Evolutionary conservation across 2,329 filamentous ascomycete species (phyloP).

Genomic region (Rhynchosporium graminicola): DNA sequence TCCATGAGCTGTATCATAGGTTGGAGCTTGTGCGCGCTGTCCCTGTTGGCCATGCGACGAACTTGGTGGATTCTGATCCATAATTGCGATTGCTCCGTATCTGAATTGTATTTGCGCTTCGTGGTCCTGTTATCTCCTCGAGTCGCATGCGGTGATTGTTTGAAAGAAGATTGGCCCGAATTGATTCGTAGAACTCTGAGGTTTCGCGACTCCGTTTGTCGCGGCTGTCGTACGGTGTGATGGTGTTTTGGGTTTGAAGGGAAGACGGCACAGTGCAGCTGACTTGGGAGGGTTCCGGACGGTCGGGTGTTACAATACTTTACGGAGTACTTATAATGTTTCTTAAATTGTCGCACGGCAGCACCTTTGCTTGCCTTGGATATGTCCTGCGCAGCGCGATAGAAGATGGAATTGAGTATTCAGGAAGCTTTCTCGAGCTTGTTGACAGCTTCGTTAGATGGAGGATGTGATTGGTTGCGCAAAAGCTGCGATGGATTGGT

Average conservation of each 20-base stretch:
- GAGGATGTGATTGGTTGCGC: conserved; percentile 29
- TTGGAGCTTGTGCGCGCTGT: conserved; percentile 54
- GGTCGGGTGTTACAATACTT: background rate
- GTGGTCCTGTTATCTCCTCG: background rate
- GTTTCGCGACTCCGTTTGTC: conserved; percentile 8
- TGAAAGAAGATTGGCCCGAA: background rate
- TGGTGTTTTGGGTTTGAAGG: background rate
- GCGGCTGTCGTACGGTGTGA: background rate
- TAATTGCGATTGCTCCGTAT: conserved; percentile 1
- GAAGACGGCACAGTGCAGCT: conserved; percentile 10
- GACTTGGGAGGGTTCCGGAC: conserved; percentile 2
- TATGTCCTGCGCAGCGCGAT: background rate
- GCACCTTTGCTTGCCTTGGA: conserved; percentile 2
- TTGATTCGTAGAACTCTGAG: background rate
- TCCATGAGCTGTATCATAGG: conserved; percentile 73
- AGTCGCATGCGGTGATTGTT: background rate
- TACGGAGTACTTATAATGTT: background rate
- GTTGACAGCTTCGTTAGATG: conserved; percentile 26
- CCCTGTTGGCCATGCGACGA: conserved; percentile 57
- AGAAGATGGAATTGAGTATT: background rate
- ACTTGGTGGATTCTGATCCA: conserved; percentile 43
- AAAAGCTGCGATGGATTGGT: conserved; percentile 18
- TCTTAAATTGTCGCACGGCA: background rate
- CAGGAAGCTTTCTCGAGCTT: conserved; percentile 22
- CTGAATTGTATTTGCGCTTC: conserved; percentile 6